Evolutionary conservation across 768 basidiomycete genomes (phyloP).

Genomic region (Boletus coccyginus): DNA sequence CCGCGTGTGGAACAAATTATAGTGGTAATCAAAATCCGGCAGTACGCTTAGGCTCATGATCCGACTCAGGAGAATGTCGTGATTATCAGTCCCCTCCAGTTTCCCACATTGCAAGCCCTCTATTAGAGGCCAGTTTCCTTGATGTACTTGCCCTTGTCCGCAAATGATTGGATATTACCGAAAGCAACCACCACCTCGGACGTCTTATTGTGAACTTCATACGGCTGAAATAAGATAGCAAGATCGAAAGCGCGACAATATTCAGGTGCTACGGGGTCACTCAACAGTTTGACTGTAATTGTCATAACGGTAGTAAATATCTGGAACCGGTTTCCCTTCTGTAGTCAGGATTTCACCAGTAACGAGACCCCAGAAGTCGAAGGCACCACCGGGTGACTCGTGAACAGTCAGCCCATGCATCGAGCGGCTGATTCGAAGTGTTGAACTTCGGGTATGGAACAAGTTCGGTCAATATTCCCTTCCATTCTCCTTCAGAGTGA

Average conservation of each 20-base stretch:
- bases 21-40: constrained; percentile 4
- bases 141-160: constrained; percentile 61
- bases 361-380: constrained; percentile 59
- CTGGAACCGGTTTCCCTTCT: constrained; percentile 30
- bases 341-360: constrained; percentile 50
- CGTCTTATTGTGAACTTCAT: constrained; percentile 52
- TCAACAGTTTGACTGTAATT: constrained; percentile 69
- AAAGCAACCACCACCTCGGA: constrained; percentile 62
- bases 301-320: constrained; percentile 58
- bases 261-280: constrained; percentile 15
- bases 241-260: neutral
- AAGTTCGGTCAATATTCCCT: constrained; percentile 27
- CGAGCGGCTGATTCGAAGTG: constrained; percentile 41
- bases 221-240: constrained; percentile 45
- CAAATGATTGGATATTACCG: constrained; percentile 59
- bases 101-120: constrained; percentile 73
- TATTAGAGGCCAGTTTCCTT: constrained; percentile 46
- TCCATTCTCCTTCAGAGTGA: too few species aligned
- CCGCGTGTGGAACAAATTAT: too few species aligned
- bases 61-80: constrained; percentile 49
- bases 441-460: constrained; percentile 51
- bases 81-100: constrained; percentile 54
- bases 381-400: constrained; percentile 49
- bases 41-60: constrained; percentile 35
- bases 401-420: constrained; percentile 54